Base-by-base conservation (phyloP, 768 basidiomycete species). In the Boletus sp. region DNA sequence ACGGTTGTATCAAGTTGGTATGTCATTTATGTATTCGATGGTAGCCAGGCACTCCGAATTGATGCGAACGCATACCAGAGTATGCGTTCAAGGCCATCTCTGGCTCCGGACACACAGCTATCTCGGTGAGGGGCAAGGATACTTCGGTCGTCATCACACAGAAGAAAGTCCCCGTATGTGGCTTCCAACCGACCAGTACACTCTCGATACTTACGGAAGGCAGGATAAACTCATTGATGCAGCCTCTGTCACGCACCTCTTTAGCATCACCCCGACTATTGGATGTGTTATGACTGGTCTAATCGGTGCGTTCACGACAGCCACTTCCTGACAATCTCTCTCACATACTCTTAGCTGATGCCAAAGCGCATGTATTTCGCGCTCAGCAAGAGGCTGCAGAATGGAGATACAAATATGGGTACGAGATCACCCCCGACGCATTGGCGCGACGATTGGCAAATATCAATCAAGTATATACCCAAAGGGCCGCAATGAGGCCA, bases 1-100 rank as follows among this genome's bases (percentile, higher is more conserved):
- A 38, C 84, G 96, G 53, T 76, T 99, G 55, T 99, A 98, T 70
- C 97, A 99, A 94, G 96, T 98, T 70, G 97, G 93, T 91, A 64
- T 64, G 89, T 77, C 40, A 4, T 30, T 21, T 17, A 30, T 33
- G 37, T 44, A 10, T 39, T 53, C 4, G 10, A 17, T 46, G 34
- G 1, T 4, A 14, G 8, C 13, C 2, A 25, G 8, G 34, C 40
- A 30, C 43, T 14, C 43, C 33, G 11, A 34, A 19, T 25, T 51
- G 45, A 54, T 40, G 63, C 55, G 58, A 55, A 54, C 29, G 50
- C 56, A 49, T 29, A 48, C 57, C 57, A 98, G 95, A 98, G 77
- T 98, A 98, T 80, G 96, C 97, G 27, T 98, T 98, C 87, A 99
- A 98, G 74, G 97, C 97, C 45, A 98, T 98, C 71, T 93, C 94